Percentiles rank a stretch among this genome's conserved stretches.
Conservation (phyloP, 805 yeast genomes). For the Komagataella mondaviorum region DNA sequence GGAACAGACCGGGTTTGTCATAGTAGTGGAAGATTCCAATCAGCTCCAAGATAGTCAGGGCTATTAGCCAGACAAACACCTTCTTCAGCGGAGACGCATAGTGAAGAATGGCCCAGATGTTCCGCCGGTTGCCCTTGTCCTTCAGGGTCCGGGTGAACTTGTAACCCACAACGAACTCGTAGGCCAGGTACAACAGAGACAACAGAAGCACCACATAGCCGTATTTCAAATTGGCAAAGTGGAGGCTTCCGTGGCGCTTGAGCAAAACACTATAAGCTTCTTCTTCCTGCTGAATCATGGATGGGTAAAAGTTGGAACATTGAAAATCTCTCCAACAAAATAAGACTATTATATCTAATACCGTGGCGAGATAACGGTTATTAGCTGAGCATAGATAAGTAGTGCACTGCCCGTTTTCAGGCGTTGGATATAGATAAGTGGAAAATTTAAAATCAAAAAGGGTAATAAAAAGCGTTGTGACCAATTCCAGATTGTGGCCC, state of each 20-base stretch:
- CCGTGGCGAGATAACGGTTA: background rate
- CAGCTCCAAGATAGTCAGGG: constrained; percentile 16
- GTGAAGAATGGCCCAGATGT: background rate
- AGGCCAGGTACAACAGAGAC: constrained; percentile 24
- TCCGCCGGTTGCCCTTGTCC: constrained; percentile 16
- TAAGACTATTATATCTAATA: background rate
- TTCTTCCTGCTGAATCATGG: background rate
- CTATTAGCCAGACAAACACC: constrained; percentile 15
- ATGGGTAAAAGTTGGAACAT: background rate
- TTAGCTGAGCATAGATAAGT: background rate
- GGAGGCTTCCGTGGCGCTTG: constrained; percentile 38
- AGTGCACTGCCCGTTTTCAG: background rate
- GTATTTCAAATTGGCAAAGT: constrained; percentile 42
- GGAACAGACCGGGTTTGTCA: constrained; percentile 19
- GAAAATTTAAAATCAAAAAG: background rate
- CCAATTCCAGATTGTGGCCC: background rate
- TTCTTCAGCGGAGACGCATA: constrained; percentile 18
- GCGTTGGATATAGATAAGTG: background rate
- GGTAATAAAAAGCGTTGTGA: background rate
- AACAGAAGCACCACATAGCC: constrained; percentile 39
- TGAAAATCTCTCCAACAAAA: background rate
- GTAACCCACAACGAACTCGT: constrained; percentile 19
- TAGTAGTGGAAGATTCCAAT: constrained; percentile 19
- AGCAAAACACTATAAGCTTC: background rate
- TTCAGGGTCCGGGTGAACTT: constrained; percentile 22